These are phyloP conservation scores for Artomyces pyxidatus DNA, from an alignment of 768 basidiomycete species.

Conservation along the genomic window DNA sequence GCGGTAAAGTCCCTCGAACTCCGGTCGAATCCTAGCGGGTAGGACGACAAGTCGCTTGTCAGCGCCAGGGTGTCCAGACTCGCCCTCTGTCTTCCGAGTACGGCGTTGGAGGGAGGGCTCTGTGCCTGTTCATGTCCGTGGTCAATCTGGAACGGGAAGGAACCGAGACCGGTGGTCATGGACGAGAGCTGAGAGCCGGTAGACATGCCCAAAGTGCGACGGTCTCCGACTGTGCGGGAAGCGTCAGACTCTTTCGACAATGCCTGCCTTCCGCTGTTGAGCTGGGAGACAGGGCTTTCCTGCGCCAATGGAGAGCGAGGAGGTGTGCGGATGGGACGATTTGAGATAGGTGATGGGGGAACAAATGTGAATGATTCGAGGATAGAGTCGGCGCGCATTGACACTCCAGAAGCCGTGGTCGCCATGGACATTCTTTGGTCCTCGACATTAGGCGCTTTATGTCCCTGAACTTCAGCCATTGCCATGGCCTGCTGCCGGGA, in stretches of 20 bases:
- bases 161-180: conserved; percentile 71
- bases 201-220: conserved; percentile 62
- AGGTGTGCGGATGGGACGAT: conserved; percentile 65
- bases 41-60: conserved; percentile 77
- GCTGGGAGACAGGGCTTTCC: conserved; percentile 27
- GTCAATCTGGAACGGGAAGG: conserved; percentile 85
- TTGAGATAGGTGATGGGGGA: conserved; percentile 84
- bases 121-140: conserved; percentile 28
- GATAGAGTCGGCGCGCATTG: conserved; percentile 73
- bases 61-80: conserved; percentile 81
- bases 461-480: conserved; percentile 51
- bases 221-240: conserved; percentile 22
- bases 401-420: conserved; percentile 56
- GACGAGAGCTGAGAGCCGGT: conserved; percentile 72
- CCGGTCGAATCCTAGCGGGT: conserved; percentile 65
- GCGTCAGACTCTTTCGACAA: background rate
- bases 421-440: conserved; percentile 23
- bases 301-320: conserved; percentile 65
- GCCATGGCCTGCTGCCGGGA: conserved; percentile 66
- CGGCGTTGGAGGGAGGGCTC: background rate
- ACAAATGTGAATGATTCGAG: conserved; percentile 86
- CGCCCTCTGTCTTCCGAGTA: conserved; percentile 52
- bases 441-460: conserved; percentile 30
- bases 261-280: too few species aligned
- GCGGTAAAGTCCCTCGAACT: conserved; percentile 7